Conservation (phyloP, 768 basidiomycete species). For the Hemileccinum impolitum region DNA sequence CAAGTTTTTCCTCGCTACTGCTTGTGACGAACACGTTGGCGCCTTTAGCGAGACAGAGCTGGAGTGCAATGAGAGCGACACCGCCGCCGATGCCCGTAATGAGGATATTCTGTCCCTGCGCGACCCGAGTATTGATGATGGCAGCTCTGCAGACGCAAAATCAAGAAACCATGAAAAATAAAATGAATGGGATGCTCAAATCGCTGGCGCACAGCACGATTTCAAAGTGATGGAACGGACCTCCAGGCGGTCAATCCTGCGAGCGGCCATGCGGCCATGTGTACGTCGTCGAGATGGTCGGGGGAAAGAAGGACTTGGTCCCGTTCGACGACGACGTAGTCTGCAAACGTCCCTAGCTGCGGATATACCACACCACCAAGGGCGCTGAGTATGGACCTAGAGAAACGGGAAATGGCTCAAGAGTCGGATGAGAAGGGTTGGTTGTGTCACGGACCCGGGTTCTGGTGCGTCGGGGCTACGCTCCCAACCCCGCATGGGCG, state of each 20-base stretch:
- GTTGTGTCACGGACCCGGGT: conserved; percentile 40
- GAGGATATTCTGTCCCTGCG: conserved; percentile 65
- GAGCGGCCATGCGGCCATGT: conserved; percentile 75
- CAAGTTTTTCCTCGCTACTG: conserved; percentile 64
- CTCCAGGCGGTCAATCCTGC: conserved; percentile 83
- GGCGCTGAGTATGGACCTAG: conserved; percentile 52
- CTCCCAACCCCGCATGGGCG: conserved; percentile 76
- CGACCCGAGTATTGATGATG: conserved; percentile 60
- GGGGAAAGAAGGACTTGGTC: conserved; percentile 66
- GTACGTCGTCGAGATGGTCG: conserved; percentile 60
- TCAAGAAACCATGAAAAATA: too few species aligned
- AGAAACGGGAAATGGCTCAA: background rate
- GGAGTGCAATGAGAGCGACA: conserved; percentile 73
- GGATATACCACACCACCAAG: conserved; percentile 57
- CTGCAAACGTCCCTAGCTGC: conserved; percentile 67
- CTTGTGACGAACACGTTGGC: conserved; percentile 84
- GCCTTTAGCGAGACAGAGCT: conserved; percentile 71
- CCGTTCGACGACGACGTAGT: conserved; percentile 72
- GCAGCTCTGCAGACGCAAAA: conserved; percentile 46
- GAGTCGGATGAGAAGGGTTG: background rate
- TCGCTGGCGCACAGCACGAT: background rate
- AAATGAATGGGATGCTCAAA: background rate
- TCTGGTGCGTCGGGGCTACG: conserved; percentile 63
- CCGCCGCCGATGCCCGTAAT: conserved; percentile 85
- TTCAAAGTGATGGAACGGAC: conserved; percentile 33